A percentile compares a stretch with the other conserved stretches of the same genome.
These are phyloP conservation scores for Gnomoniopsis sp. DNA, from an alignment of 2,329 filamentous ascomycete genomes.

Conservation along the genomic window DNA sequence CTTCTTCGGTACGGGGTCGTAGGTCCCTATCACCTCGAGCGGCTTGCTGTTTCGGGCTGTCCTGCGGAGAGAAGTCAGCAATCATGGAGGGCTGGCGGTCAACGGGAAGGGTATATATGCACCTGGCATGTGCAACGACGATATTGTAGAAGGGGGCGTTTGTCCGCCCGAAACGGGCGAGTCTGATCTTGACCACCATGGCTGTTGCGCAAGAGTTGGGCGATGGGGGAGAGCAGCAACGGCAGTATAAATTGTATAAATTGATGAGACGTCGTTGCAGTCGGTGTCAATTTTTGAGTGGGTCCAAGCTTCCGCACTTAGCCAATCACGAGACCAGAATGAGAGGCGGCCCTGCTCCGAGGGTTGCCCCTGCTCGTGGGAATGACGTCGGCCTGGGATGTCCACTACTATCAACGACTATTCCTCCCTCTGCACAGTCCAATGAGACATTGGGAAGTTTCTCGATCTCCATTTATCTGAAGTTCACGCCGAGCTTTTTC, in stretches of 20 bases:
- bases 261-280: background rate
- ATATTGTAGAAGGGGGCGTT: constrained; percentile 97
- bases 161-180: constrained; percentile 87
- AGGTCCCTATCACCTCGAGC: constrained; percentile 86
- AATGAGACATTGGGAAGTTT: background rate
- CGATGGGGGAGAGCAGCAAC: background rate
- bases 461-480: background rate
- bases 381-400: background rate
- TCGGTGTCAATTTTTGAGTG: constrained; percentile 11
- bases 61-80: constrained; percentile 39
- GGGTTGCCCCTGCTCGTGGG: background rate
- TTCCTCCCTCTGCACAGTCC: background rate
- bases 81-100: background rate
- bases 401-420: background rate
- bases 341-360: background rate
- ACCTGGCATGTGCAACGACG: constrained; percentile 90
- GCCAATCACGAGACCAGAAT: background rate
- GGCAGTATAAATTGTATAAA: background rate
- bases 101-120: constrained; percentile 27
- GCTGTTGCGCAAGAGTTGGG: background rate
- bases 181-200: constrained; percentile 92
- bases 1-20: constrained; percentile 64
- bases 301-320: constrained; percentile 10
- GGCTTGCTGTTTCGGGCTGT: constrained; percentile 84
- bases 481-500: background rate